Evolutionary conservation across 2,329 filamentous ascomycete species (phyloP).

Genomic region (Arthrobotrys sphaeroides): DNA sequence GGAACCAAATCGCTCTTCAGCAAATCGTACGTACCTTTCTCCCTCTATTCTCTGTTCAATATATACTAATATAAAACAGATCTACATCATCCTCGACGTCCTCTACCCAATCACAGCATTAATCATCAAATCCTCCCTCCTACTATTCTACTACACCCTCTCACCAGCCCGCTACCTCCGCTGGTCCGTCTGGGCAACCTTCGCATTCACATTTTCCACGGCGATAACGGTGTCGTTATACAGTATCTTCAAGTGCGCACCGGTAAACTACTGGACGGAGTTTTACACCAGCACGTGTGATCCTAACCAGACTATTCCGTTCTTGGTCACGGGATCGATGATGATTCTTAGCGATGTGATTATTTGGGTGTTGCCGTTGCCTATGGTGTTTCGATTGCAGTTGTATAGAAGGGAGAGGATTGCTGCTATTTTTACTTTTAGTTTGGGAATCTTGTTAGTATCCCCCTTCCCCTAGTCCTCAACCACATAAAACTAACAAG

Average conservation of each 20-base stretch:
- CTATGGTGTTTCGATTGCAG: constrained; percentile 36
- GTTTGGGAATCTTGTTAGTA: constrained; percentile 52
- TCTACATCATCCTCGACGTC: constrained; percentile 43
- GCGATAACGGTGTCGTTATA: constrained; percentile 10
- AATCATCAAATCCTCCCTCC: constrained; percentile 46
- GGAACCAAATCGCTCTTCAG: constrained; percentile 35
- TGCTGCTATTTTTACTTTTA: constrained; percentile 47
- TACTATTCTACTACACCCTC: constrained; percentile 49
- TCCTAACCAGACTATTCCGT: constrained; percentile 33
- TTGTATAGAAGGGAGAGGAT: constrained; percentile 46
- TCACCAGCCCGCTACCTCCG: constrained; percentile 31
- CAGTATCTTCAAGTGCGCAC: constrained; percentile 41
- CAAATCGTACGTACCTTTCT: constrained; percentile 23
- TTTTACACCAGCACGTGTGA: constrained; percentile 46
- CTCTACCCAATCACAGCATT: constrained; percentile 36
- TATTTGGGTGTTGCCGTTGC: constrained; percentile 49
- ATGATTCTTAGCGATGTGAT: constrained; percentile 48
- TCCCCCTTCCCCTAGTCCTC: neutral
- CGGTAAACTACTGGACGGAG: constrained; percentile 42
- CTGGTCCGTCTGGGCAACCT: constrained; percentile 41
- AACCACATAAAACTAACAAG: neutral
- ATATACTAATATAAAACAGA: constrained; percentile 7
- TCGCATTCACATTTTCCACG: constrained; percentile 18
- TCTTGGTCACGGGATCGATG: constrained; percentile 27
- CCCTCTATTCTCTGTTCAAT: neutral